Conservation (phyloP, 345 rosid genomes). For the Boechera stricta region DNA sequence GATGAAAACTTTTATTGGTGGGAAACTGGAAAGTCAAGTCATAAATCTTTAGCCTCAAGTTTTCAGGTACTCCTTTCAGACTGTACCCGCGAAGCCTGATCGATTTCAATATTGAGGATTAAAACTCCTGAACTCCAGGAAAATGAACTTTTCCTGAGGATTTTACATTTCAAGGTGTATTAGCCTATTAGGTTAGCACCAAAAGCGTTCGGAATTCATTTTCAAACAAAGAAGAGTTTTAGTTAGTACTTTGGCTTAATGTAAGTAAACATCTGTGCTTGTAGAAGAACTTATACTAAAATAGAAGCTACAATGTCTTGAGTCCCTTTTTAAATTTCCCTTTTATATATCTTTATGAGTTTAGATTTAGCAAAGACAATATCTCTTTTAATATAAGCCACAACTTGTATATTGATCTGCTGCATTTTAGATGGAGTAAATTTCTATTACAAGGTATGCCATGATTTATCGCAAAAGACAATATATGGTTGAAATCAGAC, state of each 20-base stretch:
- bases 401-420: neutral
- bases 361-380: neutral
- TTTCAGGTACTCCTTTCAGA: conserved; percentile 10
- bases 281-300: neutral
- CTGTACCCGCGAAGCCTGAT: conserved; percentile 17
- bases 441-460: conserved; percentile 21
- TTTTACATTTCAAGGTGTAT: conserved; percentile 13
- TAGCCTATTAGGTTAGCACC: neutral
- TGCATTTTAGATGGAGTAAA: conserved; percentile 12
- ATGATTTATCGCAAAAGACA: conserved; percentile 5
- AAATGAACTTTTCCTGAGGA: neutral
- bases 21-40: conserved; percentile 10
- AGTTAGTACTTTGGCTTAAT: neutral
- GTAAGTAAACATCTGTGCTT: conserved; percentile 31
- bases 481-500: neutral
- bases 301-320: neutral
- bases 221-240: conserved; percentile 20
- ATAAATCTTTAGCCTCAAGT: neutral
- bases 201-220: conserved; percentile 7
- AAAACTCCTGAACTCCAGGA: neutral
- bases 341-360: neutral
- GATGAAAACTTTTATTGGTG: conserved; percentile 29
- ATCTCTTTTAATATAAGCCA: conserved; percentile 20
- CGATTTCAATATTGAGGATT: conserved; percentile 1
- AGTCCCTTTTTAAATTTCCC: neutral